Percentiles rank a stretch among this genome's conserved stretches.
Evolutionary conservation across 495 filamentous ascomycete genomes (phyloP).

Genomic region (Friedmanniomyces simplex): DNA sequence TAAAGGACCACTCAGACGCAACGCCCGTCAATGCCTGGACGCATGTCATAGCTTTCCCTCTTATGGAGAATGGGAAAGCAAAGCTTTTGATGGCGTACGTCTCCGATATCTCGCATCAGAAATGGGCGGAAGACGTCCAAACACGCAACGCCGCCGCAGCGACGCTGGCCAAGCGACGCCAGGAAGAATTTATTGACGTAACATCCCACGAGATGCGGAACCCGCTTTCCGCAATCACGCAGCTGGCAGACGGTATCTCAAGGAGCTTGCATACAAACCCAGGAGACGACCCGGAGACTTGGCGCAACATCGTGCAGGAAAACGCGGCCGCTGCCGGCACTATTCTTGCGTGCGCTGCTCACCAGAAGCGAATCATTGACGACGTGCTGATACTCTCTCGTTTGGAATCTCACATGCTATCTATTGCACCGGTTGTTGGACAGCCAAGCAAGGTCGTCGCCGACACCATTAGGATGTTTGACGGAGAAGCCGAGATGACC

Average conservation of each 20-base stretch:
- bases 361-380: slow-evolving; percentile 26
- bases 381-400: slow-evolving; percentile 27
- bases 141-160: slow-evolving; percentile 18
- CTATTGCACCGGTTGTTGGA: slow-evolving; percentile 19
- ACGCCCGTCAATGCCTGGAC: neutral
- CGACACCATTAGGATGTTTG: slow-evolving; percentile 24
- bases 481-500: slow-evolving; percentile 16
- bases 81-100: slow-evolving; percentile 12
- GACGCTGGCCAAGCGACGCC: slow-evolving; percentile 17
- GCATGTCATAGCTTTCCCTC: neutral
- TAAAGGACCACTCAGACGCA: neutral
- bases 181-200: slow-evolving; percentile 28
- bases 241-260: slow-evolving; percentile 24
- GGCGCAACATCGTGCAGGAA: neutral
- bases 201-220: slow-evolving; percentile 28
- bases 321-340: slow-evolving; percentile 21
- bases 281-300: neutral
- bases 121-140: slow-evolving; percentile 21
- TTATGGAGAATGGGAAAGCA: slow-evolving; percentile 9
- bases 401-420: slow-evolving; percentile 25
- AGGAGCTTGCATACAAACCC: neutral
- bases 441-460: slow-evolving; percentile 14
- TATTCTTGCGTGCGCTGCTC: slow-evolving; percentile 23
- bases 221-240: slow-evolving; percentile 24
- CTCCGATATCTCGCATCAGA: slow-evolving; percentile 11